These are phyloP conservation scores for Chimonanthus salicifolius DNA, from an alignment of 164 flowering plant species.

Conservation along the genomic window DNA sequence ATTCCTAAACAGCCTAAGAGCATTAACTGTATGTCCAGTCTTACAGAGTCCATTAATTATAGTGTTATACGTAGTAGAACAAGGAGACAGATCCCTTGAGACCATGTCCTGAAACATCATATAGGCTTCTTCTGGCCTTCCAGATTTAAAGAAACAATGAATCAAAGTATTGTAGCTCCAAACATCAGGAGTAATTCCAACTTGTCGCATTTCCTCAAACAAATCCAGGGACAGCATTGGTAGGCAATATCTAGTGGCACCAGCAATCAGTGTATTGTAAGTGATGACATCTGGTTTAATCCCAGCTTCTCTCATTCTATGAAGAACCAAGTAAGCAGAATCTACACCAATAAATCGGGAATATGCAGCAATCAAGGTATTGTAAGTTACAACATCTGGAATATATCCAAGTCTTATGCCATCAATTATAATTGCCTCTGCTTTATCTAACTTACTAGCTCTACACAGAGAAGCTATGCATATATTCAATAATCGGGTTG, in stretches of 20 bases:
- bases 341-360: slow-evolving; percentile 50
- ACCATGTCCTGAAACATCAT: slow-evolving; percentile 43
- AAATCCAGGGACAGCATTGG: slow-evolving; percentile 33
- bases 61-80: slow-evolving; percentile 49
- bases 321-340: slow-evolving; percentile 52
- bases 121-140: slow-evolving; percentile 60
- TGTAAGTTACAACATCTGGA: slow-evolving; percentile 80
- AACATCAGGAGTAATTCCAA: slow-evolving; percentile 54
- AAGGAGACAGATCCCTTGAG: slow-evolving; percentile 23
- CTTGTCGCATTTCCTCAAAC: slow-evolving; percentile 66
- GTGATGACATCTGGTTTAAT: slow-evolving; percentile 64
- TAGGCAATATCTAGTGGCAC: slow-evolving; percentile 38
- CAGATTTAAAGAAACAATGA: slow-evolving; percentile 62
- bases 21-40: slow-evolving; percentile 47
- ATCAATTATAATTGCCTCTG: slow-evolving; percentile 58
- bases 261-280: slow-evolving; percentile 73
- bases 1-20: slow-evolving; percentile 58
- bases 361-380: slow-evolving; percentile 65
- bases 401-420: slow-evolving; percentile 66
- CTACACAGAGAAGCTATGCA: slow-evolving; percentile 67
- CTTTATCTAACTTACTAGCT: slow-evolving; percentile 48
- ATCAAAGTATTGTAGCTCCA: slow-evolving; percentile 84
- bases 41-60: slow-evolving; percentile 76
- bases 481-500: slow-evolving; percentile 65
- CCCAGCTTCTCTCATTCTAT: slow-evolving; percentile 69